These are phyloP conservation scores for Polychaeton citri DNA, from an alignment of 2,329 filamentous ascomycete genomes.

Conservation along the genomic window DNA sequence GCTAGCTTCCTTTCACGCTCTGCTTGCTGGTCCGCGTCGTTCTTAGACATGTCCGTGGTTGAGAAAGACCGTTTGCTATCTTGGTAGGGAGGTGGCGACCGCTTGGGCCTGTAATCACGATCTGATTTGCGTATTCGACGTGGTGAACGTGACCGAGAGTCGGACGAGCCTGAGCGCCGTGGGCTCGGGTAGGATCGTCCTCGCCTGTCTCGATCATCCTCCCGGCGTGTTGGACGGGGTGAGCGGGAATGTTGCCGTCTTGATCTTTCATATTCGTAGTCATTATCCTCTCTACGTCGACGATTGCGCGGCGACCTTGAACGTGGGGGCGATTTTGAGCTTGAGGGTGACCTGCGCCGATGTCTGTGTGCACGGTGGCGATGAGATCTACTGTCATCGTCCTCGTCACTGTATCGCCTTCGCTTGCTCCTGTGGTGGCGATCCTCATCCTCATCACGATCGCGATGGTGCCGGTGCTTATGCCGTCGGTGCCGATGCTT, in stretches of 20 bases:
- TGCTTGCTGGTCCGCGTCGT: slow-evolving; percentile 16
- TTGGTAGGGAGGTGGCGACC: slow-evolving; percentile 3
- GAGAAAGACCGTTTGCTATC: slow-evolving; percentile 1
- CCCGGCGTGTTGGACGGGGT: slow-evolving; percentile 21
- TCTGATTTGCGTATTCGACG: slow-evolving; percentile 9
- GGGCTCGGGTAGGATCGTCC: slow-evolving; percentile 21
- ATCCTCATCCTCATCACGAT: slow-evolving; percentile 15
- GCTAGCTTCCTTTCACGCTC: slow-evolving; percentile 25
- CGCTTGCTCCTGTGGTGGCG: slow-evolving; percentile 18
- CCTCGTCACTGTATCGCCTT: slow-evolving; percentile 20
- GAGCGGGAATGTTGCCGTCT: slow-evolving; percentile 19
- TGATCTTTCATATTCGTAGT: not conserved
- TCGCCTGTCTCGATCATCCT: slow-evolving; percentile 18
- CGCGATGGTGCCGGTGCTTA: slow-evolving; percentile 14
- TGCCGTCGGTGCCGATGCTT: slow-evolving; percentile 17
- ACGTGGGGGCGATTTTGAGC: slow-evolving; percentile 7
- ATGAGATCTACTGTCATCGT: slow-evolving; percentile 19
- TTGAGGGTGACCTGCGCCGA: slow-evolving; percentile 11
- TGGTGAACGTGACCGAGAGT: slow-evolving; percentile 21
- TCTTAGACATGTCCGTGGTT: slow-evolving; percentile 4
- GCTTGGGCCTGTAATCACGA: slow-evolving; percentile 6
- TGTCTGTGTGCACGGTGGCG: slow-evolving; percentile 17
- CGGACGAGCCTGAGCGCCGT: slow-evolving; percentile 20
- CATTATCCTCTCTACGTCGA: slow-evolving; percentile 5
- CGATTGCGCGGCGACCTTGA: slow-evolving; percentile 12